Conservation (phyloP, 305 asterid species). For the Fraxinus sp. region DNA sequence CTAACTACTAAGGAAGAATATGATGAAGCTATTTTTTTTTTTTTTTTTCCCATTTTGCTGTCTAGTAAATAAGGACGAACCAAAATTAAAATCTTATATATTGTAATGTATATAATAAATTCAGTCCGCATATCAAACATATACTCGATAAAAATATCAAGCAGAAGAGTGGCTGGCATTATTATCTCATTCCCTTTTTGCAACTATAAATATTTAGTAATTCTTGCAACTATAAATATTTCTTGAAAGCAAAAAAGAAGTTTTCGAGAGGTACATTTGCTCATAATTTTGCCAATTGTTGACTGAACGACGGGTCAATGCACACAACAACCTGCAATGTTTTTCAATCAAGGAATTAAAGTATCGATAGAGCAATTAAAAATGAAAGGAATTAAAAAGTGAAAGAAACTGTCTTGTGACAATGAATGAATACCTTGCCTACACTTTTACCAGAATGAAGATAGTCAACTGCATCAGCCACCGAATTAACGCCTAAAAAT, state of each 20-base stretch:
- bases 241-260: neutral
- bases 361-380: neutral
- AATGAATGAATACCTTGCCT: slow-evolving; percentile 65
- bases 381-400: neutral
- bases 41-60: too few relatives aligned
- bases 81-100: neutral
- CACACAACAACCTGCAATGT: slow-evolving; percentile 61
- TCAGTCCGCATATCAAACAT: neutral
- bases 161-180: neutral
- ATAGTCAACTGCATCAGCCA: slow-evolving; percentile 87
- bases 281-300: slow-evolving; percentile 45
- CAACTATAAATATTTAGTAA: neutral
- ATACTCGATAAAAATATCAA: too few relatives aligned
- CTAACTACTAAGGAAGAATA: neutral
- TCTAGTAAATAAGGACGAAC: neutral
- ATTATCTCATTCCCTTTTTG: neutral
- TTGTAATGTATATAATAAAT: neutral
- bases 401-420: neutral
- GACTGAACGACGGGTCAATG: slow-evolving; percentile 54
- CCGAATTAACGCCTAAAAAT: slow-evolving; percentile 70
- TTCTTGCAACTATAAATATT: neutral
- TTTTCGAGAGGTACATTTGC: neutral
- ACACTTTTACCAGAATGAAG: slow-evolving; percentile 93
- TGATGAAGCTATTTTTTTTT: neutral
- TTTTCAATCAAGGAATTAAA: neutral